Evolutionary conservation across 768 basidiomycete species (phyloP).

Genomic region (Lactarius evosmus): DNA sequence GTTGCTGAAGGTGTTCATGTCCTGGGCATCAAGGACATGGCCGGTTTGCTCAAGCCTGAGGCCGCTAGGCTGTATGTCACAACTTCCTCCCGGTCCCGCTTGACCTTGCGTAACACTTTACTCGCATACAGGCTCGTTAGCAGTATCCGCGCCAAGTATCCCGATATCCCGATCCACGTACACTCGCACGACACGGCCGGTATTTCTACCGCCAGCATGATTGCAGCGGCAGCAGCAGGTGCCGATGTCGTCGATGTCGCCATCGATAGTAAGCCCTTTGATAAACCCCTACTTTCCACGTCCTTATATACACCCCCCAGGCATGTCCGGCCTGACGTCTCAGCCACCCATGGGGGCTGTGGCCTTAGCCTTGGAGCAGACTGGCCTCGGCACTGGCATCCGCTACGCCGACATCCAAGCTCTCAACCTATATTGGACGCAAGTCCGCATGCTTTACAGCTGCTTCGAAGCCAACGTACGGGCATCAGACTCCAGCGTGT

Average conservation of each 20-base stretch:
- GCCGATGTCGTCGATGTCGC: slow-evolving; percentile 98
- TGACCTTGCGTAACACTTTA: slow-evolving; percentile 11
- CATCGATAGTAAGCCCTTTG: slow-evolving; percentile 77
- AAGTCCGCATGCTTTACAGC: slow-evolving; percentile 90
- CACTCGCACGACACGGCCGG: slow-evolving; percentile 99
- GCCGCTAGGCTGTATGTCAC: slow-evolving; percentile 78
- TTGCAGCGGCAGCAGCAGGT: slow-evolving; percentile 93
- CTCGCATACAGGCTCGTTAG: slow-evolving; percentile 67
- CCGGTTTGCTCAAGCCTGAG: slow-evolving; percentile 91
- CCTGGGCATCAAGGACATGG: slow-evolving; percentile 98
- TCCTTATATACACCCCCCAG: slow-evolving; percentile 41
- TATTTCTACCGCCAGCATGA: slow-evolving; percentile 96
- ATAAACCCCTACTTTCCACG: neutral
- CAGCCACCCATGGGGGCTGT: slow-evolving; percentile 99
- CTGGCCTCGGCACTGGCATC: slow-evolving; percentile 89
- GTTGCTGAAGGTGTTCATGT: slow-evolving; percentile 95
- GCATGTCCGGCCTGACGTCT: slow-evolving; percentile 97
- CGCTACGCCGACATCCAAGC: slow-evolving; percentile 96
- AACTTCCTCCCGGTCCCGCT: slow-evolving; percentile 8
- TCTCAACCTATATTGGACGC: slow-evolving; percentile 96
- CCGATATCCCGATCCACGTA: slow-evolving; percentile 97
- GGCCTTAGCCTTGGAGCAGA: slow-evolving; percentile 93
- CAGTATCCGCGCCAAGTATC: slow-evolving; percentile 92
- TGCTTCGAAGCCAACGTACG: slow-evolving; percentile 99
- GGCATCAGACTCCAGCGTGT: slow-evolving; percentile 95